A percentile compares a stretch with the other conserved stretches of the same genome.
Evolutionary conservation across 805 yeast species (phyloP).

Genomic region (Yarrowia keelungensis): DNA sequence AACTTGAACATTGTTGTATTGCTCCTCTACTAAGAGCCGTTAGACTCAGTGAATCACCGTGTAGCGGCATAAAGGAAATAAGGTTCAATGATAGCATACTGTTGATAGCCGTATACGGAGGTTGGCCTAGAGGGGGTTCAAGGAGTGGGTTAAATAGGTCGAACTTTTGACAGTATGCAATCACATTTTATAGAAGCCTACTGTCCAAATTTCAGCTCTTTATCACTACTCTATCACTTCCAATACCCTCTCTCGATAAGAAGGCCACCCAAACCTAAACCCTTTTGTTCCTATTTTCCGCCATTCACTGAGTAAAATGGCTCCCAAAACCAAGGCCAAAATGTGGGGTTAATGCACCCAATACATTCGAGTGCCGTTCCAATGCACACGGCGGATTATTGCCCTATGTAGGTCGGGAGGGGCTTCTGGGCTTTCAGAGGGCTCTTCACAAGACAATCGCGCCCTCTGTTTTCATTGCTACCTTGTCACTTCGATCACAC

Average conservation of each 20-base stretch:
- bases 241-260: neutral
- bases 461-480: no score
- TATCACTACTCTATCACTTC: neutral
- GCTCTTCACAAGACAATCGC: no score
- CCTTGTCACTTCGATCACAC: neutral
- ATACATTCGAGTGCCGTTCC: conserved; percentile 18
- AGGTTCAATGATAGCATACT: neutral
- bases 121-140: neutral
- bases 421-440: neutral
- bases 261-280: neutral
- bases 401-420: neutral
- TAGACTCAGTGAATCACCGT: conserved; percentile 33
- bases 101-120: conserved; percentile 1
- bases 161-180: neutral
- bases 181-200: neutral
- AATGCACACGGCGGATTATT: conserved; percentile 11
- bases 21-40: conserved; percentile 26
- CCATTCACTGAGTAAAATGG: conserved; percentile 30
- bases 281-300: conserved; percentile 15
- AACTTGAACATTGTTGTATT: conserved; percentile 17
- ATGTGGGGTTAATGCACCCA: conserved; percentile 28
- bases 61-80: conserved; percentile 20
- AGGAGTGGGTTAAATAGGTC: no score
- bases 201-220: neutral
- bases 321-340: conserved; percentile 24